These are phyloP conservation scores for Pseudoneurospora amorphoporcata DNA, from an alignment of 495 filamentous ascomycete species.

Conservation along the genomic window DNA sequence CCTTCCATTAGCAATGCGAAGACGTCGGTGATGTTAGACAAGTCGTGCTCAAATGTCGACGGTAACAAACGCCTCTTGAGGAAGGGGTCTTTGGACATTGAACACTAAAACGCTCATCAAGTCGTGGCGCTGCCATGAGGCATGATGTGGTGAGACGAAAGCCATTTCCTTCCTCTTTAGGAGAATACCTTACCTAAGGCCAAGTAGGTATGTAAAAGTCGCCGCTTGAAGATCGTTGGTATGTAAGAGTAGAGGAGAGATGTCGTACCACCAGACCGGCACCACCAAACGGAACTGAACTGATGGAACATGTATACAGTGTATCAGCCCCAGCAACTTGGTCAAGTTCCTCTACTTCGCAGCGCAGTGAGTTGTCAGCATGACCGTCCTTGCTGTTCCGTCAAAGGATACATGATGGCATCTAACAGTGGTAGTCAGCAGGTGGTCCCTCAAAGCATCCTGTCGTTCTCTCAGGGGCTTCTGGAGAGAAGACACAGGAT, in stretches of 20 bases:
- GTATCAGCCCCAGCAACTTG: not conserved
- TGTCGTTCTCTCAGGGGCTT: not conserved
- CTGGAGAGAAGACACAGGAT: not conserved
- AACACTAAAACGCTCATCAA: not conserved
- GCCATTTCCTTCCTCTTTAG: not conserved
- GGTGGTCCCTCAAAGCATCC: not conserved
- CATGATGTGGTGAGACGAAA: not conserved
- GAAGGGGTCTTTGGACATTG: not conserved
- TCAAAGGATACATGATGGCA: not conserved
- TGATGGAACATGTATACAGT: not conserved
- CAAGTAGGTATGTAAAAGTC: not conserved
- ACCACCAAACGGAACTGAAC: not conserved
- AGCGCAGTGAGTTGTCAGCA: not conserved
- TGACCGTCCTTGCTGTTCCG: not conserved
- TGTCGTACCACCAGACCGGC: not conserved
- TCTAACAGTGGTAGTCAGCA: not conserved
- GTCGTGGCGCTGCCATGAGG: not conserved
- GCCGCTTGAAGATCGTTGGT: not conserved
- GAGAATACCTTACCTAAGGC: not conserved
- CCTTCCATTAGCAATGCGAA: no score
- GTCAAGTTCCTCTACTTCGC: not conserved
- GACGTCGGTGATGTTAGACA: not conserved
- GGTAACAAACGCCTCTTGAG: not conserved
- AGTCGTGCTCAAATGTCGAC: not conserved
- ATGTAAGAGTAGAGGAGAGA: not conserved